Conservation (phyloP, 1,139 yeast genomes). For the Protomyces gravidus region DNA sequence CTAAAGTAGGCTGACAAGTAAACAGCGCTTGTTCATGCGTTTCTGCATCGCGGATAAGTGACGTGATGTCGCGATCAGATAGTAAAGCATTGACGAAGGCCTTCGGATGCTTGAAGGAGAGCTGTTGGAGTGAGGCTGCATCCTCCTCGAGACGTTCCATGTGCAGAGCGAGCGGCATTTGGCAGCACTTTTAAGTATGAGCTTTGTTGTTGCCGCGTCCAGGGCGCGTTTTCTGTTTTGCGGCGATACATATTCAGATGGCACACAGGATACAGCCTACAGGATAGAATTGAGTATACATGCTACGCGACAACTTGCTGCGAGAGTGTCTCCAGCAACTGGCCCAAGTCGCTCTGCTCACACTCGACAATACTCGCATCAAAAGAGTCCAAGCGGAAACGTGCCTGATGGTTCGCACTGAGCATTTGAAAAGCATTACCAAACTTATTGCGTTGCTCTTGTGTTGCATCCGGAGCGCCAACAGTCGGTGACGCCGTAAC, state of each 20-base stretch:
- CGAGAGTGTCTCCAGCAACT: slow-evolving; percentile 75
- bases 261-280: not conserved
- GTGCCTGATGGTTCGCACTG: slow-evolving; percentile 77
- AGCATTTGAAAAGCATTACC: slow-evolving; percentile 87
- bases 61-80: slow-evolving; percentile 9
- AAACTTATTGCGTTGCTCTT: slow-evolving; percentile 58
- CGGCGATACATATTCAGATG: not conserved
- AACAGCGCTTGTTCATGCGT: slow-evolving; percentile 17
- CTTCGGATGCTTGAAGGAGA: slow-evolving; percentile 15
- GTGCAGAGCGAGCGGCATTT: slow-evolving; percentile 4
- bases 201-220: not conserved
- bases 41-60: slow-evolving; percentile 24
- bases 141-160: slow-evolving; percentile 1
- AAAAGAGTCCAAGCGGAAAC: slow-evolving; percentile 85
- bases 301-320: slow-evolving; percentile 36
- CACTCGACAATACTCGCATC: slow-evolving; percentile 92
- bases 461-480: slow-evolving; percentile 32
- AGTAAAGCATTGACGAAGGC: slow-evolving; percentile 19
- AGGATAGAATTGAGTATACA: not conserved
- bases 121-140: not conserved
- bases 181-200: not conserved
- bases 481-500: slow-evolving; percentile 72
- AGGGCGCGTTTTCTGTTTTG: not conserved
- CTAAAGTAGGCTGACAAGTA: not conserved
- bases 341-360: slow-evolving; percentile 76